A percentile compares a stretch with the other conserved stretches of the same genome.
Conservation (phyloP, 2,329 filamentous ascomycete species). For the Sporothrix globosa region DNA sequence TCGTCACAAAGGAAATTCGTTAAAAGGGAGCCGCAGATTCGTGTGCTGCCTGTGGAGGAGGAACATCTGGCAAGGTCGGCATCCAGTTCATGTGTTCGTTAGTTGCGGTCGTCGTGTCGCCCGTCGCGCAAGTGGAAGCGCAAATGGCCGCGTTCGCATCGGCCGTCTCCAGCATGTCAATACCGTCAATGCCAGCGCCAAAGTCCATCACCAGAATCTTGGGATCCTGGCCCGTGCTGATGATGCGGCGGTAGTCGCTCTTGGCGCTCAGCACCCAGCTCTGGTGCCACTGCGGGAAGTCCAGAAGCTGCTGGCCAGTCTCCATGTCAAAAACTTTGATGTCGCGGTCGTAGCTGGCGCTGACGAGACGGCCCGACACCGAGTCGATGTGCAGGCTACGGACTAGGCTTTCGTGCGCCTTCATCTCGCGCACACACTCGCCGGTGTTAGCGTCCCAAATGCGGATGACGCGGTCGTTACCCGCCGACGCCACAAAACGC, state of each 20-base stretch:
- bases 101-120: background rate
- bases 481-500: slow-evolving; percentile 88
- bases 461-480: slow-evolving; percentile 93
- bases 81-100: background rate
- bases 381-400: slow-evolving; percentile 89
- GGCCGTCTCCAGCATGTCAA: slow-evolving; percentile 57
- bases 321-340: slow-evolving; percentile 93
- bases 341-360: slow-evolving; percentile 91
- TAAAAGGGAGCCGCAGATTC: background rate
- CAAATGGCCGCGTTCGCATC: slow-evolving; percentile 17
- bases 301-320: slow-evolving; percentile 74
- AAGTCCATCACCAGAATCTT: slow-evolving; percentile 95
- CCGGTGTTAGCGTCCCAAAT: slow-evolving; percentile 95
- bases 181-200: slow-evolving; percentile 62
- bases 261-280: slow-evolving; percentile 97
- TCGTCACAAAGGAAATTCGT: slow-evolving; percentile 30
- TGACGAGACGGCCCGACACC: slow-evolving; percentile 81
- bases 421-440: slow-evolving; percentile 76
- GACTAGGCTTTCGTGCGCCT: slow-evolving; percentile 83
- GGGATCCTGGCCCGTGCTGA: slow-evolving; percentile 92
- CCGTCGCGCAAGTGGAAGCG: background rate
- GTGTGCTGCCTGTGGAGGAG: background rate
- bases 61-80: background rate
- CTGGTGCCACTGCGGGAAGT: slow-evolving; percentile 92
- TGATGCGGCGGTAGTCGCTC: slow-evolving; percentile 90